These are phyloP conservation scores for Keqinozyma sinolaborantium DNA, from an alignment of 1,139 yeast species.

Conservation along the genomic window DNA sequence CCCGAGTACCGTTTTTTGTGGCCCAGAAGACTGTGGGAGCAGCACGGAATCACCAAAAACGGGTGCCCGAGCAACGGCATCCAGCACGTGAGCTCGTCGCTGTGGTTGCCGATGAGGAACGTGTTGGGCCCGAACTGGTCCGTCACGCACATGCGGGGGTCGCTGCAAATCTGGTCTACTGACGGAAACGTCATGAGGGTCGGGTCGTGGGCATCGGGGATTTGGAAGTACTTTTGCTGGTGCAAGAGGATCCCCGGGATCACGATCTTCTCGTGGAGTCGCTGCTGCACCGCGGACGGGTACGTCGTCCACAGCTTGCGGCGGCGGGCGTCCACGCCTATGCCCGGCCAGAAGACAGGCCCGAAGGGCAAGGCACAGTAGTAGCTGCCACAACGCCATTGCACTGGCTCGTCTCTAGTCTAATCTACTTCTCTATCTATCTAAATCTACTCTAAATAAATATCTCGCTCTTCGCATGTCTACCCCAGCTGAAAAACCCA, in stretches of 20 bases:
- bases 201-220: constrained; percentile 55
- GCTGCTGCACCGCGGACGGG: constrained; percentile 55
- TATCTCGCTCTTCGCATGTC: too few species aligned
- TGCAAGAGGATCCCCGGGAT: constrained; percentile 69
- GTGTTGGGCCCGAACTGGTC: constrained; percentile 67
- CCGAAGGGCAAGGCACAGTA: too few species aligned
- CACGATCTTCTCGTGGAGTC: constrained; percentile 70
- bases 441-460: too few species aligned
- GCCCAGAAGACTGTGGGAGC: constrained; percentile 85
- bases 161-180: constrained; percentile 47
- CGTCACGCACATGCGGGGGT: constrained; percentile 59
- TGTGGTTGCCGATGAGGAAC: constrained; percentile 89
- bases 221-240: constrained; percentile 45
- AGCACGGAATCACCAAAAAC: constrained; percentile 91
- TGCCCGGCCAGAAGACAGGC: too few species aligned
- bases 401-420: too few species aligned
- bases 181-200: constrained; percentile 52
- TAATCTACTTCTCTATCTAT: too few species aligned
- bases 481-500: too few species aligned
- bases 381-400: too few species aligned
- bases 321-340: constrained; percentile 86
- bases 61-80: constrained; percentile 85
- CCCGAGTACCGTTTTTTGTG: constrained; percentile 57
- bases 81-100: constrained; percentile 96
- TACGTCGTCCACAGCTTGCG: constrained; percentile 85